Conservation (phyloP, 23 red algal species). For the Gracilaria domingensis region DNA sequence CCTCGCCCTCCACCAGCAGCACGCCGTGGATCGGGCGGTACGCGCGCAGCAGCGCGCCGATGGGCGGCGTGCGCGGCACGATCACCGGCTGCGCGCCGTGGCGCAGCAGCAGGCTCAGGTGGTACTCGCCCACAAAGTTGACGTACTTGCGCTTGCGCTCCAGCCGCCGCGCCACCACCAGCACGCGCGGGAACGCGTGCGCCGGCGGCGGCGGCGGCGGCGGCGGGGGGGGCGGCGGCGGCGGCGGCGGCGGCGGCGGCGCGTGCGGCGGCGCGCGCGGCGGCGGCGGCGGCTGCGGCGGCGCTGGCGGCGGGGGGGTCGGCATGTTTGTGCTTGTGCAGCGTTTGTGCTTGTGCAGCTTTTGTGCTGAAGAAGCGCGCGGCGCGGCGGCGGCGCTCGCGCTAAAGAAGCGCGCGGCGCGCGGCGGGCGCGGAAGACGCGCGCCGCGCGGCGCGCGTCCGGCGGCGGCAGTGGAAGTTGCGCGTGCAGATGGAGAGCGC, state of each 20-base stretch:
- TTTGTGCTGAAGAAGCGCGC: neutral
- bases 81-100: conserved; percentile 84
- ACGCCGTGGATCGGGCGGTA: conserved; percentile 87
- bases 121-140: conserved; percentile 98
- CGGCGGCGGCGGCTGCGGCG: neutral
- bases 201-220: neutral
- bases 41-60: conserved; percentile 58
- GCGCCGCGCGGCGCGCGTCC: neutral
- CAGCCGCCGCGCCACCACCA: conserved; percentile 76
- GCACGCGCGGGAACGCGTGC: conserved; percentile 61
- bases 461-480: too few species aligned
- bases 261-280: neutral
- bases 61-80: conserved; percentile 70
- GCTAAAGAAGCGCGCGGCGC: too few species aligned
- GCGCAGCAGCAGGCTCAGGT: conserved; percentile 76
- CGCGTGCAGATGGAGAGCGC: too few species aligned
- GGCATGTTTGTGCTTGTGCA: neutral
- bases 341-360: neutral
- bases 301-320: neutral
- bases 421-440: neutral
- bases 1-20: conserved; percentile 94
- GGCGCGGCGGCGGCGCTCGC: neutral
- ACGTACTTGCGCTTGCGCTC: conserved; percentile 90
- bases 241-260: neutral
- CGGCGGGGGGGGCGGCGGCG: neutral